phyloP scores from a whole-genome alignment of 2,329 filamentous ascomycete genomes.

The Fusarium nodosum region DNA sequence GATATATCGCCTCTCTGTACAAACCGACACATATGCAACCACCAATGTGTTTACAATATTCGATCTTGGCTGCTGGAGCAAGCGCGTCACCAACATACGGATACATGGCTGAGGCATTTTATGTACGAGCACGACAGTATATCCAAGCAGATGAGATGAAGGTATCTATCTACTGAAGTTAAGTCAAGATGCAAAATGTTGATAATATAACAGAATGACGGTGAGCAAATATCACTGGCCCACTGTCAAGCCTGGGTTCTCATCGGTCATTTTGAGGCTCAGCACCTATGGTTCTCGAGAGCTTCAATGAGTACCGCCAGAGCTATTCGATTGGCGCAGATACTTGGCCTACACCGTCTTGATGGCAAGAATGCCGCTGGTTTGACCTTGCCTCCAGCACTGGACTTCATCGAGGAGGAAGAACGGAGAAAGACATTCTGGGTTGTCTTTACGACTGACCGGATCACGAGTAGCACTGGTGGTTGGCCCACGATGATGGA shows the following conservation, averaged over 20 bases:
- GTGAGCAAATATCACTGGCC: slow-evolving; percentile 57
- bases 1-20: slow-evolving; percentile 79
- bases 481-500: slow-evolving; percentile 88
- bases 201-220: slow-evolving; percentile 54
- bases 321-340: slow-evolving; percentile 76
- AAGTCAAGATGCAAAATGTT: slow-evolving; percentile 67
- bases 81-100: slow-evolving; percentile 77
- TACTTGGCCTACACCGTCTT: slow-evolving; percentile 81
- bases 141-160: slow-evolving; percentile 85
- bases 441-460: slow-evolving; percentile 81
- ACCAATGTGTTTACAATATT: slow-evolving; percentile 83
- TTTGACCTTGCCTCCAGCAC: slow-evolving; percentile 65
- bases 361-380: slow-evolving; percentile 37
- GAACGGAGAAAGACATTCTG: slow-evolving; percentile 86
- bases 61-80: slow-evolving; percentile 82
- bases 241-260: slow-evolving; percentile 84
- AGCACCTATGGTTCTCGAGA: slow-evolving; percentile 82
- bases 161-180: slow-evolving; percentile 49
- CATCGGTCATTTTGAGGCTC: slow-evolving; percentile 81
- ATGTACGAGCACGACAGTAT: slow-evolving; percentile 84
- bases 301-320: slow-evolving; percentile 84
- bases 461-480: slow-evolving; percentile 86
- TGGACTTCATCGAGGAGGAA: slow-evolving; percentile 78
- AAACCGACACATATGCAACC: slow-evolving; percentile 78
- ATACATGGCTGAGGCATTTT: slow-evolving; percentile 79